Evolutionary conservation across 176 grass and related monocot species (phyloP).

Genomic region (Miscanthus lutarioriparius): DNA sequence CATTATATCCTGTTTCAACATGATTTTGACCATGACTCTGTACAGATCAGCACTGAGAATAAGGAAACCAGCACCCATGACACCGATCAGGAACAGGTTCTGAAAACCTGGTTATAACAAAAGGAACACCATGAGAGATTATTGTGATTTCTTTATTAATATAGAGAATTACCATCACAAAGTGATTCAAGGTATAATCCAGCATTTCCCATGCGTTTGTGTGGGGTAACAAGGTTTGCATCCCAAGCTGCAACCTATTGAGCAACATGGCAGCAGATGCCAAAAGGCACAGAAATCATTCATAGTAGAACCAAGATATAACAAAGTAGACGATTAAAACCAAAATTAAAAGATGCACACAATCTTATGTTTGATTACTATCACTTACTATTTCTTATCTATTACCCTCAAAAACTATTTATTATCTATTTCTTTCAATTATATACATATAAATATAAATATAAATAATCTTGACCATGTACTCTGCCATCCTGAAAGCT

Average conservation of each 20-base stretch:
- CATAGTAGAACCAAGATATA: not conserved
- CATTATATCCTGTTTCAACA: constrained; percentile 14
- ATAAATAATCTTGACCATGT: constrained; percentile 20
- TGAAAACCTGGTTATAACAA: constrained; percentile 14
- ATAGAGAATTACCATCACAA: constrained; percentile 73
- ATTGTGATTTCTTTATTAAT: not conserved
- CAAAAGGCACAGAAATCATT: constrained; percentile 30
- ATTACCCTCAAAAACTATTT: constrained; percentile 9
- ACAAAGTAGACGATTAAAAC: constrained; percentile 10
- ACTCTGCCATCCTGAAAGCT: constrained; percentile 5
- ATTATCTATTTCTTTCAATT: constrained; percentile 1
- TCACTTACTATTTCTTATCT: constrained; percentile 8
- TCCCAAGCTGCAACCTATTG: constrained; percentile 88
- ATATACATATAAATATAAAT: not conserved
- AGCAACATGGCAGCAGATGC: constrained; percentile 33
- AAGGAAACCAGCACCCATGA: constrained; percentile 19
- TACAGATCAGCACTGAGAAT: not conserved
- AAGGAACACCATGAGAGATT: not conserved
- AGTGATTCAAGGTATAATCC: constrained; percentile 73
- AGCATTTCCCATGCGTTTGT: constrained; percentile 91
- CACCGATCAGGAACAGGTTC: not conserved
- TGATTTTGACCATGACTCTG: constrained; percentile 5
- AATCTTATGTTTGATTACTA: constrained; percentile 1
- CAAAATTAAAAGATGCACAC: constrained; percentile 5
- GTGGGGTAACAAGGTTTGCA: constrained; percentile 93